Evolutionary conservation across 2,329 filamentous ascomycete genomes (phyloP).

Genomic region (Ceratocystiopsis brevicomis): DNA sequence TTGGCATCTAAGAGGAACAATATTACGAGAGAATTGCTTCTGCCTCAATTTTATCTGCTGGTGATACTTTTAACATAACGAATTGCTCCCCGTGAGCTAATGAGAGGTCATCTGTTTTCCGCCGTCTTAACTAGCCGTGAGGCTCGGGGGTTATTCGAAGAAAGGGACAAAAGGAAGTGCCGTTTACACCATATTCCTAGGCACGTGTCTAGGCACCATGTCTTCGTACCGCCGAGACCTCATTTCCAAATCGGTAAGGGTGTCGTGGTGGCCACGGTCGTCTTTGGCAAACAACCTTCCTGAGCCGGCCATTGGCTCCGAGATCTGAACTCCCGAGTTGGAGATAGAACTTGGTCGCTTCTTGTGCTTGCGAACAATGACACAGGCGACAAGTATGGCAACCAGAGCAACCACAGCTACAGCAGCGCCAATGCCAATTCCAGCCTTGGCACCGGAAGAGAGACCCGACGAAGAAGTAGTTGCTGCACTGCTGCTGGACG

Average conservation of each 20-base stretch:
- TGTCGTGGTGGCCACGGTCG: conserved; percentile 17
- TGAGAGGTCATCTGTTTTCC: too few relatives aligned
- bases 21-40: too few relatives aligned
- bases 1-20: too few relatives aligned
- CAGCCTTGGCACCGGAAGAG: conserved; percentile 8
- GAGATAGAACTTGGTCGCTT: background rate
- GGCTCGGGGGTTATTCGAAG: background rate
- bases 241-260: conserved; percentile 27
- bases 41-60: too few relatives aligned
- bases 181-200: conserved; percentile 19
- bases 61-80: too few relatives aligned
- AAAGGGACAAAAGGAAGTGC: background rate
- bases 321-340: conserved; percentile 21
- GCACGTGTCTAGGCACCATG: conserved; percentile 32
- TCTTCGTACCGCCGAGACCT: conserved; percentile 37
- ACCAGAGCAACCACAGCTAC: conserved; percentile 8
- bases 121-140: too few relatives aligned
- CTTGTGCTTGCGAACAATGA: conserved; percentile 7
- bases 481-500: background rate
- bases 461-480: conserved; percentile 2
- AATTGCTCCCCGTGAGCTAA: too few relatives aligned
- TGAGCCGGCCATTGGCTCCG: conserved; percentile 29
- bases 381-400: conserved; percentile 1
- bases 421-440: conserved; percentile 9
- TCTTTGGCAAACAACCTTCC: conserved; percentile 22